Conservation (phyloP, 2,329 filamentous ascomycete species). For the Chaetomiaceae sp. region DNA sequence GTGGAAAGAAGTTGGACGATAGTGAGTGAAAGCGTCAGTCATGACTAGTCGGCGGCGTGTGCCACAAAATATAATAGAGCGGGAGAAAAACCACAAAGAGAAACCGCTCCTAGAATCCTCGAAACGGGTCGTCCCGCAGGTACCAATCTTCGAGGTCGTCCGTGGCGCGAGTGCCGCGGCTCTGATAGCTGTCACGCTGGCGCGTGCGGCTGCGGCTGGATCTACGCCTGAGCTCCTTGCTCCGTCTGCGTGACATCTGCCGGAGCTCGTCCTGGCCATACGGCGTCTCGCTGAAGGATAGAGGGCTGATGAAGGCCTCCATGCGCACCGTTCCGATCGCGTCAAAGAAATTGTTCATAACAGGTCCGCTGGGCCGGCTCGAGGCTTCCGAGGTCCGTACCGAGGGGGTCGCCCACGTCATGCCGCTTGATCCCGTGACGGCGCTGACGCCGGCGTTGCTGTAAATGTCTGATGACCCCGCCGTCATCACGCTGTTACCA, state of each 20-base stretch:
- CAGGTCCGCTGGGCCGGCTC: constrained; percentile 38
- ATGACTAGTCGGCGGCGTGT: constrained; percentile 11
- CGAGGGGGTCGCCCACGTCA: constrained; percentile 36
- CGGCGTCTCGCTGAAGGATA: constrained; percentile 47
- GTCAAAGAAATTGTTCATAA: constrained; percentile 68
- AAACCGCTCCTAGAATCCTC: constrained; percentile 46
- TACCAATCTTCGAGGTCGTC: constrained; percentile 53
- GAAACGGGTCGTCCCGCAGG: constrained; percentile 57
- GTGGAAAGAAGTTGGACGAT: constrained; percentile 1
- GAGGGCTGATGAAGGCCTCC: constrained; percentile 85
- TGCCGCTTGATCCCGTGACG: constrained; percentile 21
- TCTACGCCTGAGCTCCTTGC: constrained; percentile 51
- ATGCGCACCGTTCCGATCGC: constrained; percentile 88
- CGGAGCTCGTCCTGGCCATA: constrained; percentile 49
- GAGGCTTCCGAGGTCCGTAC: constrained; percentile 55
- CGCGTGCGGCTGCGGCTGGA: constrained; percentile 54
- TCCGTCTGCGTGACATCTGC: constrained; percentile 46
- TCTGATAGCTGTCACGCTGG: constrained; percentile 49
- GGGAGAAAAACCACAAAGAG: neutral
- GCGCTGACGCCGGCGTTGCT: constrained; percentile 26
- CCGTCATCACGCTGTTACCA: constrained; percentile 45
- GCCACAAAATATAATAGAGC: constrained; percentile 1
- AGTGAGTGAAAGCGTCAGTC: constrained; percentile 19
- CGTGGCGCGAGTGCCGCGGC: constrained; percentile 41
- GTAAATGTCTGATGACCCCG: constrained; percentile 30